A percentile compares a stretch with the other conserved stretches of the same genome.
These are phyloP conservation scores for Blumeriella jaapii DNA, from an alignment of 2,329 filamentous ascomycete species.

Conservation along the genomic window DNA sequence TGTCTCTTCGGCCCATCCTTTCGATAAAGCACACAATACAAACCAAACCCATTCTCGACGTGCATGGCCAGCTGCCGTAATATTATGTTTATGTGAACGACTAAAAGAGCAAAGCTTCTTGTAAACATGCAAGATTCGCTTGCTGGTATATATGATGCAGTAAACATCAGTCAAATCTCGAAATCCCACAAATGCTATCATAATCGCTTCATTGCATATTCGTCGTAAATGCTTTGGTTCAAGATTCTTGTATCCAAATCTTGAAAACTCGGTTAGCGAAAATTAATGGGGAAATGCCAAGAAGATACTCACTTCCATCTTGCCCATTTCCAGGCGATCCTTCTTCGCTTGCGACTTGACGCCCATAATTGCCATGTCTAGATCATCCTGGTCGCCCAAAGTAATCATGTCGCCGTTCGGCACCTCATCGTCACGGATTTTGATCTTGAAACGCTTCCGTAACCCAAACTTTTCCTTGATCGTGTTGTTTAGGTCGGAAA, in stretches of 20 bases:
- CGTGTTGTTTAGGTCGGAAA: slow-evolving; percentile 63
- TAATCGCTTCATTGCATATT: slow-evolving; percentile 2
- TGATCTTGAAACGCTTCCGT: slow-evolving; percentile 71
- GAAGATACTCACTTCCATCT: slow-evolving; percentile 71
- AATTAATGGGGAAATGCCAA: neutral
- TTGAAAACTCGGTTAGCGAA: slow-evolving; percentile 12
- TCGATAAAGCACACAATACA: no score
- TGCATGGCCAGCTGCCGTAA: slow-evolving; percentile 2
- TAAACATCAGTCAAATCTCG: no score
- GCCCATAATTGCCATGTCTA: slow-evolving; percentile 72
- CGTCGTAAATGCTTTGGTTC: slow-evolving; percentile 8
- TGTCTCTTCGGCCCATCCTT: no score
- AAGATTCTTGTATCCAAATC: slow-evolving; percentile 25
- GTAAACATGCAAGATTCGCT: slow-evolving; percentile 18
- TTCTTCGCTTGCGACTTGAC: slow-evolving; percentile 58
- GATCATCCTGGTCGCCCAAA: slow-evolving; percentile 89
- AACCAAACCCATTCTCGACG: slow-evolving; percentile 10
- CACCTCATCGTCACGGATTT: slow-evolving; percentile 69
- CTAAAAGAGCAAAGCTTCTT: slow-evolving; percentile 16
- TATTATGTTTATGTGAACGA: slow-evolving; percentile 12
- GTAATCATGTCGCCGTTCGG: slow-evolving; percentile 86
- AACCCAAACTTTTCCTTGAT: slow-evolving; percentile 83
- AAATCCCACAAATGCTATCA: no score
- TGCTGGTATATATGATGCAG: slow-evolving; percentile 21
- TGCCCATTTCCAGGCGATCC: slow-evolving; percentile 72